Percentiles rank a stretch among this genome's conserved stretches.
phyloP scores from a whole-genome alignment of 2,329 filamentous ascomycete genomes.

The Colletotrichum kahawae region DNA sequence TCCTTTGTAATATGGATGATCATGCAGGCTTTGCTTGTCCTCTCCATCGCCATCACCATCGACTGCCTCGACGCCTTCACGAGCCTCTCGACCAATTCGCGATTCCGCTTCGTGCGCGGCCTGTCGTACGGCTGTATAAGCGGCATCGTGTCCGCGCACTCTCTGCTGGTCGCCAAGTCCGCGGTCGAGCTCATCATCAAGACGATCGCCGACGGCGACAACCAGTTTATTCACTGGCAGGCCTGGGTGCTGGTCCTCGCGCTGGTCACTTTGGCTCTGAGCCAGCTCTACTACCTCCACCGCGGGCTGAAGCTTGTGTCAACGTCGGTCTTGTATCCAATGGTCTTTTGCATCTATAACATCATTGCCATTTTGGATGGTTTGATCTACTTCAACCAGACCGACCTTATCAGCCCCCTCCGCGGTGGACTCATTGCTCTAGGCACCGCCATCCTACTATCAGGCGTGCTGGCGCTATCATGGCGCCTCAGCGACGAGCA shows the following conservation, averaged over 20 bases:
- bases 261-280: constrained; percentile 81
- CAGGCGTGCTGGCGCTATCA: constrained; percentile 87
- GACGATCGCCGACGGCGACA: constrained; percentile 83
- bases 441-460: constrained; percentile 84
- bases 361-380: constrained; percentile 98
- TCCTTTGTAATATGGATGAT: constrained; percentile 91
- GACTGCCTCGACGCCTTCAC: constrained; percentile 59
- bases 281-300: constrained; percentile 94
- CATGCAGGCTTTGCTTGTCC: constrained; percentile 75
- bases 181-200: constrained; percentile 91
- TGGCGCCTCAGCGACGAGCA: constrained; percentile 89
- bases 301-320: constrained; percentile 92
- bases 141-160: constrained; percentile 92
- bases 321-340: constrained; percentile 92
- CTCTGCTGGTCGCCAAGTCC: constrained; percentile 91
- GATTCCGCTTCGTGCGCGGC: constrained; percentile 78
- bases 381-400: constrained; percentile 94
- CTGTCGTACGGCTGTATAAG: constrained; percentile 89
- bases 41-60: constrained; percentile 68
- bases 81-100: constrained; percentile 62
- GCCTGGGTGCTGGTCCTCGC: constrained; percentile 89
- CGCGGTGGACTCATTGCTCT: constrained; percentile 83
- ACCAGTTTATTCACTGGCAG: constrained; percentile 95
- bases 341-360: constrained; percentile 99
- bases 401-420: constrained; percentile 75